These are phyloP conservation scores for Ricinus communis DNA, from an alignment of 345 rosid species.

Conservation along the genomic window DNA sequence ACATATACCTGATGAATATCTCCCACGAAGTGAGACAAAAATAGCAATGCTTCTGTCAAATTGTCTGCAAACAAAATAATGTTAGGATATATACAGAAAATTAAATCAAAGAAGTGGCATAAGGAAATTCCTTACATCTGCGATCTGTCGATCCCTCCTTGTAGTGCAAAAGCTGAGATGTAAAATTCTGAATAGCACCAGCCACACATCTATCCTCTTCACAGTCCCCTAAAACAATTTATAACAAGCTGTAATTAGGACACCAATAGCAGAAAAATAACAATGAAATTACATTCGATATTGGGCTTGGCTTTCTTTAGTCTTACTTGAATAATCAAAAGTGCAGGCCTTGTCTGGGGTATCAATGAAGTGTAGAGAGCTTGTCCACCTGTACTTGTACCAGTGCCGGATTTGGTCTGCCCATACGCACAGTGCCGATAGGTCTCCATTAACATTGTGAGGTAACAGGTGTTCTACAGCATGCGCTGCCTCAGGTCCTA, in stretches of 20 bases:
- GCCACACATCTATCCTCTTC: constrained; percentile 66
- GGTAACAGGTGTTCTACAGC: constrained; percentile 59
- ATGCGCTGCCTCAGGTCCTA: constrained; percentile 70
- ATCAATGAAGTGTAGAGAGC: constrained; percentile 77
- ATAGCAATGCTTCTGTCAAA: constrained; percentile 87
- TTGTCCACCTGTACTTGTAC: constrained; percentile 69
- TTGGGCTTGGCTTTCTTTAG: not conserved
- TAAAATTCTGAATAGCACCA: constrained; percentile 86
- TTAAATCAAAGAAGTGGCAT: not conserved
- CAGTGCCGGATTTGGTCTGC: constrained; percentile 81
- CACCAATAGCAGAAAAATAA: not conserved
- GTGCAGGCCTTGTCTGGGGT: constrained; percentile 64
- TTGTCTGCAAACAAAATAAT: constrained; percentile 49
- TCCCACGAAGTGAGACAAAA: constrained; percentile 93
- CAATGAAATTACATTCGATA: not conserved
- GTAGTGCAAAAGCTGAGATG: constrained; percentile 87
- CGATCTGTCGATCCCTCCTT: constrained; percentile 85
- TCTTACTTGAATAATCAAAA: constrained; percentile 52
- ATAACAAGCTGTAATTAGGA: not conserved
- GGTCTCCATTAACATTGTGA: constrained; percentile 45
- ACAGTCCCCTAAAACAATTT: constrained; percentile 69
- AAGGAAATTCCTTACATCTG: constrained; percentile 43
- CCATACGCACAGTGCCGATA: constrained; percentile 66
- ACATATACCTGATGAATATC: constrained; percentile 78
- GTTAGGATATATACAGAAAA: not conserved